These are phyloP conservation scores for Raphanus raphanistrum DNA, from an alignment of 345 rosid species.

Conservation along the genomic window DNA sequence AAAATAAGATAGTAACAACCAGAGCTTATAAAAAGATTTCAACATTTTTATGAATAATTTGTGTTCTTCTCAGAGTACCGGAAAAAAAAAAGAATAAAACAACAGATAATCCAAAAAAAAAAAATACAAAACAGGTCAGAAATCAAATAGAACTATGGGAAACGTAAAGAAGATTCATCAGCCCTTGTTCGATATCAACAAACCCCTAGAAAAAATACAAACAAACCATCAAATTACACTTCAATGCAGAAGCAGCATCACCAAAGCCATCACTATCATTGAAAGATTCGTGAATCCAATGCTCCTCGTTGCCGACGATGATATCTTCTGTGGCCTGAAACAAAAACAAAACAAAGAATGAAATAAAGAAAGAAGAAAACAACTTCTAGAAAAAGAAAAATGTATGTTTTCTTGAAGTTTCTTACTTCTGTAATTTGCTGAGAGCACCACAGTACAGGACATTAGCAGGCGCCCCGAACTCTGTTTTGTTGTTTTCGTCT, in stretches of 20 bases:
- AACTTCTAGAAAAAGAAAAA: not conserved
- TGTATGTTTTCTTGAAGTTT: not conserved
- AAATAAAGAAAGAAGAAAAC: not conserved
- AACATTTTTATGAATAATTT: constrained; percentile 16
- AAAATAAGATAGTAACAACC: not conserved
- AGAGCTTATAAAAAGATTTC: not conserved
- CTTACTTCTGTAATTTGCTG: constrained; percentile 71
- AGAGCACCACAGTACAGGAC: constrained; percentile 89
- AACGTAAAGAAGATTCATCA: constrained; percentile 30
- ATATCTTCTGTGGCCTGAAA: constrained; percentile 74
- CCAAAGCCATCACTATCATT: constrained; percentile 23
- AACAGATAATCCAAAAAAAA: constrained; percentile 6
- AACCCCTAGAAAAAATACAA: constrained; percentile 25
- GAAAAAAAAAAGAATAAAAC: constrained; percentile 21
- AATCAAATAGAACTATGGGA: constrained; percentile 28
- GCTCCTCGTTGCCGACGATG: constrained; percentile 42
- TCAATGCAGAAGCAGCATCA: constrained; percentile 32
- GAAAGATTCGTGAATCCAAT: constrained; percentile 14
- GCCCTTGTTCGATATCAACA: not conserved
- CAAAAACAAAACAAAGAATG: constrained; percentile 7
- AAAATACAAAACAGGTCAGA: constrained; percentile 26
- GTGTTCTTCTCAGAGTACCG: constrained; percentile 19
- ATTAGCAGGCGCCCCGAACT: constrained; percentile 77
- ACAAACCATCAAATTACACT: constrained; percentile 18
- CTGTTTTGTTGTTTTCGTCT: constrained; percentile 87